phyloP scores from a whole-genome alignment of 106 monocot genomes.

The Cymbidium sinense region DNA sequence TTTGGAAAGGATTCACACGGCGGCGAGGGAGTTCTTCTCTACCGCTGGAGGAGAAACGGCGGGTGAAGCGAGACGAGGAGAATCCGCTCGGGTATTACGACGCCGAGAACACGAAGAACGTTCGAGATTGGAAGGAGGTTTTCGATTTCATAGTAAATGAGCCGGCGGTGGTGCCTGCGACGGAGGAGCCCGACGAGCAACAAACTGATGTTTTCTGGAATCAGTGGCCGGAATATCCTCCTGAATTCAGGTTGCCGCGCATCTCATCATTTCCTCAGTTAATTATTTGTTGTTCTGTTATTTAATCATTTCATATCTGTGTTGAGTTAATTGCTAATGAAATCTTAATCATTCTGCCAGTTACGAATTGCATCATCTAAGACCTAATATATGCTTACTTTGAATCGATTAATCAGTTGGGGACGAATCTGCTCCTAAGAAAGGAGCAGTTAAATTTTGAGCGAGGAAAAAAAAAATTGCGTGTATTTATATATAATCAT shows the following conservation, averaged over 20 bases:
- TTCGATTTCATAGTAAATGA: conserved; percentile 32
- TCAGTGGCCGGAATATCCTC: conserved; percentile 50
- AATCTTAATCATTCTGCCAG: no score
- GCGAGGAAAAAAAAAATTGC: no score
- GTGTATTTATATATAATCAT: no score
- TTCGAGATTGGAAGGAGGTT: conserved; percentile 65
- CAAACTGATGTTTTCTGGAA: conserved; percentile 18
- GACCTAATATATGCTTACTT: no score
- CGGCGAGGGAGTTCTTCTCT: conserved; percentile 44
- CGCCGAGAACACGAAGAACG: conserved; percentile 56
- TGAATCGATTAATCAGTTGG: no score
- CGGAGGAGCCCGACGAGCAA: background rate
- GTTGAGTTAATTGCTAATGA: no score
- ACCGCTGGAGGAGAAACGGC: conserved; percentile 46
- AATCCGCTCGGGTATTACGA: conserved; percentile 54
- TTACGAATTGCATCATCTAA: no score
- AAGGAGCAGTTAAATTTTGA: no score
- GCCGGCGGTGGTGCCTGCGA: background rate
- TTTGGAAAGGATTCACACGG: conserved; percentile 15
- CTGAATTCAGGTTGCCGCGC: conserved; percentile 24
- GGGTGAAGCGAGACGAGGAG: conserved; percentile 36
- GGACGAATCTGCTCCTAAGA: no score
- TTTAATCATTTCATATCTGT: no score
- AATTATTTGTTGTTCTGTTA: no score
- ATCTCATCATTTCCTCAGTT: background rate